These are phyloP conservation scores for Vitis hybrid DNA, from an alignment of 177 flowering plant genomes.

Conservation along the genomic window DNA sequence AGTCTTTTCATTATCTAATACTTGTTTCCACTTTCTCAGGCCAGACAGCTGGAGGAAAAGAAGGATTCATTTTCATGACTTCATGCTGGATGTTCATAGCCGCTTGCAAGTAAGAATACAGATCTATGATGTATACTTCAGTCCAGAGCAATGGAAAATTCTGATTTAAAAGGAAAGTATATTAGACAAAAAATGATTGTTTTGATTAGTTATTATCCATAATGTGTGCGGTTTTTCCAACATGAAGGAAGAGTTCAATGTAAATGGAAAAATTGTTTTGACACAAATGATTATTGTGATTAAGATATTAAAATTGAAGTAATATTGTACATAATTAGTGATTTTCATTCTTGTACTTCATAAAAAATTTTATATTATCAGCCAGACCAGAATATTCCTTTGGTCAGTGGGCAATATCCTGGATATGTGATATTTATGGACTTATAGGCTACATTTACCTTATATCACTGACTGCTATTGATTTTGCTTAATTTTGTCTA, in stretches of 20 bases:
- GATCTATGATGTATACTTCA: neutral
- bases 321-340: no score
- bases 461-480: neutral
- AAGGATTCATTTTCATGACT: conserved; percentile 98
- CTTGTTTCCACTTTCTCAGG: conserved; percentile 34
- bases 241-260: no score
- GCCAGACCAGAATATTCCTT: neutral
- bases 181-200: neutral
- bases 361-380: neutral
- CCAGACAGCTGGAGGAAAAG: conserved; percentile 88
- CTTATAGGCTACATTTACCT: neutral
- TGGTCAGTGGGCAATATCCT: neutral
- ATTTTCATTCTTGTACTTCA: neutral
- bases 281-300: no score
- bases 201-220: neutral
- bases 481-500: no score
- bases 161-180: no score
- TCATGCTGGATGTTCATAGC: conserved; percentile 95
- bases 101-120: conserved; percentile 71
- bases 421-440: neutral
- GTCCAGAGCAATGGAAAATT: neutral
- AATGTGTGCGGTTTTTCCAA: no score
- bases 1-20: neutral
- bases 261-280: no score
- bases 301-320: no score